phyloP scores from a whole-genome alignment of 495 filamentous ascomycete species.

The Neurospora sp. region DNA sequence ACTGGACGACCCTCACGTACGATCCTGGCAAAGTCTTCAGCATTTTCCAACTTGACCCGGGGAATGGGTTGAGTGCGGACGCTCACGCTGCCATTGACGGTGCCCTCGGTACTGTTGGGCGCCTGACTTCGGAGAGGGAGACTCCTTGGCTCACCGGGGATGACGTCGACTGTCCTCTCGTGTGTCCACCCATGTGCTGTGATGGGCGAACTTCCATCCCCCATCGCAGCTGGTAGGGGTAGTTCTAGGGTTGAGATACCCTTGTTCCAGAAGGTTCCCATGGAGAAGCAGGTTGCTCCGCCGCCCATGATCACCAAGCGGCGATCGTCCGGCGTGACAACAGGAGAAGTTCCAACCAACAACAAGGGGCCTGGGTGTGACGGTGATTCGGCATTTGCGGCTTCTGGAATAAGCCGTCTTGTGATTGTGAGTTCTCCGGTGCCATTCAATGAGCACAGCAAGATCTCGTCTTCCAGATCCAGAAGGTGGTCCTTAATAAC shows the following conservation, averaged over 20 bases:
- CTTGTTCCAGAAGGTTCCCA: slow-evolving; percentile 37
- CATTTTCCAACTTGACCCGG: slow-evolving; percentile 38
- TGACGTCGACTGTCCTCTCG: slow-evolving; percentile 19
- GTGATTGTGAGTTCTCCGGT: slow-evolving; percentile 6
- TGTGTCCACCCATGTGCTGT: slow-evolving; percentile 9
- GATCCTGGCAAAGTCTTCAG: slow-evolving; percentile 43
- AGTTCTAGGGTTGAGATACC: slow-evolving; percentile 14
- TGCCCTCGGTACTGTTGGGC: neutral
- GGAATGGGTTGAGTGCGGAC: slow-evolving; percentile 28
- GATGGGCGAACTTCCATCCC: no score
- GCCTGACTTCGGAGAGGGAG: neutral
- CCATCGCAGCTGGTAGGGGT: neutral
- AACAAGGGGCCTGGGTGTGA: slow-evolving; percentile 39
- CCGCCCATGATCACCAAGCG: slow-evolving; percentile 59
- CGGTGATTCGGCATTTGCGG: neutral
- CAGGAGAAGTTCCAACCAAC: slow-evolving; percentile 51
- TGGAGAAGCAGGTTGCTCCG: slow-evolving; percentile 82
- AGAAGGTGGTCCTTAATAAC: slow-evolving; percentile 30
- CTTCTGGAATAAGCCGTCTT: neutral
- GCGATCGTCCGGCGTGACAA: slow-evolving; percentile 18
- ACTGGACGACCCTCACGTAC: slow-evolving; percentile 50
- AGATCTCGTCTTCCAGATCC: slow-evolving; percentile 20
- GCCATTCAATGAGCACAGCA: slow-evolving; percentile 9
- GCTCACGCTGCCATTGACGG: neutral
- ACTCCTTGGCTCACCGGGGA: slow-evolving; percentile 6